phyloP scores from a whole-genome alignment of 192 early-diverging fungal species.

The Funneliformis geosporum region DNA sequence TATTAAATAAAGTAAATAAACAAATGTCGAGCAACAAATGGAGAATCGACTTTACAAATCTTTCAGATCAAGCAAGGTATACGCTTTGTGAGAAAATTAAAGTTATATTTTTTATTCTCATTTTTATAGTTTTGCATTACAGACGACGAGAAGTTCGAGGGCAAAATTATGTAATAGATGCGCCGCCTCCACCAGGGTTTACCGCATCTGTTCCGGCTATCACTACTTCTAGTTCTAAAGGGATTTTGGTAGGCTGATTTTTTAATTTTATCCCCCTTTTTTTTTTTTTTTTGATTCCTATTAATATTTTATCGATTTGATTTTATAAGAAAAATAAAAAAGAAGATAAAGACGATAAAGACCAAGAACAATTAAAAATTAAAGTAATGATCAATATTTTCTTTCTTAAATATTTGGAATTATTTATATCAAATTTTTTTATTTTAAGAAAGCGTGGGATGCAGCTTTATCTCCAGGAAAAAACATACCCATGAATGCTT shows the following conservation, averaged over 20 bases:
- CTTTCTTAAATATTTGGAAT: not conserved
- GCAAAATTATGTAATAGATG: not conserved
- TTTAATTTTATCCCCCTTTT: not conserved
- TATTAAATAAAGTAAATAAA: not conserved
- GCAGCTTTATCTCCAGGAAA: conserved; percentile 86
- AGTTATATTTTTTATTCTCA: not conserved
- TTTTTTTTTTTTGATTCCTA: not conserved
- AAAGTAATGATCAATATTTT: conserved; percentile 1
- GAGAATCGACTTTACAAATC: conserved; percentile 31
- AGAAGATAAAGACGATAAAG: conserved; percentile 1
- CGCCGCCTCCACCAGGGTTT: conserved; percentile 16
- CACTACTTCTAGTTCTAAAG: not conserved
- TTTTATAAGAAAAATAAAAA: conserved; percentile 29
- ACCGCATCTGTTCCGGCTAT: not conserved
- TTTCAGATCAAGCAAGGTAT: conserved; percentile 30
- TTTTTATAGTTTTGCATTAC: not conserved
- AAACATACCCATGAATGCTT: conserved; percentile 92
- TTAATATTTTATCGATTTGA: not conserved
- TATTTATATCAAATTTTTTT: not conserved
- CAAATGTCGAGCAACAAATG: conserved; percentile 26
- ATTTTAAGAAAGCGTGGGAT: conserved; percentile 92
- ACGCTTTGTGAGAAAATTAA: not conserved
- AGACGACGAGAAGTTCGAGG: conserved; percentile 1
- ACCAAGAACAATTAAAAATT: conserved; percentile 27
- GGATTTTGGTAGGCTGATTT: conserved; percentile 1